Percentiles rank a stretch among this genome's conserved stretches.
These are phyloP conservation scores for Brassica balearica DNA, from an alignment of 441 rosid species.

Conservation along the genomic window DNA sequence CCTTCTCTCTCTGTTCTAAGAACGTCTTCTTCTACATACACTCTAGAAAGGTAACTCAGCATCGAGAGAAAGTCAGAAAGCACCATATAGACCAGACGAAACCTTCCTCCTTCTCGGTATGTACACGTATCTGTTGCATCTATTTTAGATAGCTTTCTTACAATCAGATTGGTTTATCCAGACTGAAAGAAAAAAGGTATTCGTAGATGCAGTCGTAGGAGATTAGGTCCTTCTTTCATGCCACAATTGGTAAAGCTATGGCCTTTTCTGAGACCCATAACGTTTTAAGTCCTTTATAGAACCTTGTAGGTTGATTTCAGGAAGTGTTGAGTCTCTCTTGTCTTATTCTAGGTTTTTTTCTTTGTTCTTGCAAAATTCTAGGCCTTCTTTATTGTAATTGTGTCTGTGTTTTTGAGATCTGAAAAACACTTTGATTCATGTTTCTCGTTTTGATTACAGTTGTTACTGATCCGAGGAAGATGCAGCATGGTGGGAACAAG, in stretches of 20 bases:
- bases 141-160: background rate
- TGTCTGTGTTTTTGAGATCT: background rate
- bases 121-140: background rate
- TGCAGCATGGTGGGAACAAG: conserved; percentile 56
- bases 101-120: conserved; percentile 25
- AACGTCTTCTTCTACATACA: background rate
- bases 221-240: conserved; percentile 23
- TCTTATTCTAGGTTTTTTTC: background rate
- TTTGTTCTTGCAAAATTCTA: background rate
- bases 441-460: conserved; percentile 46
- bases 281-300: conserved; percentile 8
- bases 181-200: background rate
- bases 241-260: conserved; percentile 27
- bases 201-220: conserved; percentile 10
- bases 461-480: conserved; percentile 45
- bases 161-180: background rate
- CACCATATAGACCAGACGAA: background rate
- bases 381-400: conserved; percentile 1
- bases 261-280: conserved; percentile 1
- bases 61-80: background rate
- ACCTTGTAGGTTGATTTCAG: conserved; percentile 5
- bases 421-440: conserved; percentile 1
- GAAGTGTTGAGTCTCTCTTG: background rate
- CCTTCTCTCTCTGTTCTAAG: conserved; percentile 24
- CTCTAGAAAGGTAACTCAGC: background rate